Conservation (phyloP, 176 grass and related monocot genomes). For the Oryza coarctata region DNA sequence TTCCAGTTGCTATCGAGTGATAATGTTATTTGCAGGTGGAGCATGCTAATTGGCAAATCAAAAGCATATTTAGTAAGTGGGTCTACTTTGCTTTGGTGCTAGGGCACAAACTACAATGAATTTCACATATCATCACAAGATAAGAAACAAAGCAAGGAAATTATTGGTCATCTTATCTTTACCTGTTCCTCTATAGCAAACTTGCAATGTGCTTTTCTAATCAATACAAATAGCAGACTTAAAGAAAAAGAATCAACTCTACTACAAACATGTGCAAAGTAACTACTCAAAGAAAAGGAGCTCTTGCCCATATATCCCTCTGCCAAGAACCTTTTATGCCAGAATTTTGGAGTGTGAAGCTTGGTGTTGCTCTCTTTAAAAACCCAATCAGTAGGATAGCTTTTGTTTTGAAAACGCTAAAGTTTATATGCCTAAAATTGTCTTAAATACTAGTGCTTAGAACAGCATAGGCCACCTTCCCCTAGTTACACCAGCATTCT, state of each 20-base stretch:
- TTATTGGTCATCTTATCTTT: slow-evolving; percentile 33
- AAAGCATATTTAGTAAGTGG: slow-evolving; percentile 40
- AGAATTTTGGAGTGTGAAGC: slow-evolving; percentile 30
- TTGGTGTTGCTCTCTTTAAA: slow-evolving; percentile 9
- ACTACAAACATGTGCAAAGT: slow-evolving; percentile 35
- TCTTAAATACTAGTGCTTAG: slow-evolving; percentile 49
- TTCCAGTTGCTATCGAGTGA: not conserved
- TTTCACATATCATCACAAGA: slow-evolving; percentile 41
- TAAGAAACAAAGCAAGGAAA: slow-evolving; percentile 36
- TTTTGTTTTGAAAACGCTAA: slow-evolving; percentile 41
- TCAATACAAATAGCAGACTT: slow-evolving; percentile 11
- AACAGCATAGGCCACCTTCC: slow-evolving; percentile 28
- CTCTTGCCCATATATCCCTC: slow-evolving; percentile 13
- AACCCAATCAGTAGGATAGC: slow-evolving; percentile 29
- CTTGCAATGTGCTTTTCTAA: slow-evolving; percentile 30
- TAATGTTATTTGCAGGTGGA: not conserved
- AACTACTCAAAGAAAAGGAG: slow-evolving; percentile 32
- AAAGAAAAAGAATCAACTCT: not conserved
- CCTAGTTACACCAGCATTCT: slow-evolving; percentile 27
- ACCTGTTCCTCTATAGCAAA: slow-evolving; percentile 32
- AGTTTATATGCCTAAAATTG: slow-evolving; percentile 32
- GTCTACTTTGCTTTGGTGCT: slow-evolving; percentile 16
- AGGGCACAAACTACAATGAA: slow-evolving; percentile 17
- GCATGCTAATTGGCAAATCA: slow-evolving; percentile 1
- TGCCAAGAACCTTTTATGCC: slow-evolving; percentile 31